These are phyloP conservation scores for Wickerhamiella bombiphila DNA, from an alignment of 805 yeast genomes.

Conservation along the genomic window DNA sequence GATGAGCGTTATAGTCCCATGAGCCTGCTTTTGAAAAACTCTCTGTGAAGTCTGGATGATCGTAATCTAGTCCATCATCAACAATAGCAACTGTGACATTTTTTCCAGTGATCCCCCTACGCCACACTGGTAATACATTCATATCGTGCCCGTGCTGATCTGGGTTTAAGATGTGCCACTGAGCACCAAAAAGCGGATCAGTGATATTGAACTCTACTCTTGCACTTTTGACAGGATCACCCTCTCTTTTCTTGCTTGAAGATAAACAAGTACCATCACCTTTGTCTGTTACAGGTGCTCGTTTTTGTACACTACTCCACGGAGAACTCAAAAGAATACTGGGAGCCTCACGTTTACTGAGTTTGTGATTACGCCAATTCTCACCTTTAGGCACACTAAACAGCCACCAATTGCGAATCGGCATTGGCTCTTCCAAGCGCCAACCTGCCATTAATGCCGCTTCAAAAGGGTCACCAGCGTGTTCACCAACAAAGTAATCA, in stretches of 20 bases:
- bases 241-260: not conserved
- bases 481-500: constrained; percentile 16
- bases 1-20: constrained; percentile 80
- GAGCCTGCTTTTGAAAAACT: constrained; percentile 60
- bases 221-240: constrained; percentile 15
- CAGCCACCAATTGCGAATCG: constrained; percentile 19
- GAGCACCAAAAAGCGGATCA: constrained; percentile 72
- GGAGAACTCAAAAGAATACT: constrained; percentile 3
- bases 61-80: constrained; percentile 88
- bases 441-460: constrained; percentile 6
- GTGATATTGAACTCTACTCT: constrained; percentile 43
- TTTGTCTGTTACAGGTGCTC: constrained; percentile 7
- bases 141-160: constrained; percentile 66
- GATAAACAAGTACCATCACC: constrained; percentile 5
- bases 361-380: too few relatives aligned
- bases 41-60: constrained; percentile 52
- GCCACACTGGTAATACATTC: constrained; percentile 78
- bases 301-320: constrained; percentile 4
- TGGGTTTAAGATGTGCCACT: constrained; percentile 86
- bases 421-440: constrained; percentile 17
- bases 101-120: constrained; percentile 60
- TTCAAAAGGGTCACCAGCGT: constrained; percentile 9
- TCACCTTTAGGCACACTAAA: constrained; percentile 9
- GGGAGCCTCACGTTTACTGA: not conserved
- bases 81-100: constrained; percentile 78